These are phyloP conservation scores for Suillus clintonianus DNA, from an alignment of 768 basidiomycete genomes.

Conservation along the genomic window DNA sequence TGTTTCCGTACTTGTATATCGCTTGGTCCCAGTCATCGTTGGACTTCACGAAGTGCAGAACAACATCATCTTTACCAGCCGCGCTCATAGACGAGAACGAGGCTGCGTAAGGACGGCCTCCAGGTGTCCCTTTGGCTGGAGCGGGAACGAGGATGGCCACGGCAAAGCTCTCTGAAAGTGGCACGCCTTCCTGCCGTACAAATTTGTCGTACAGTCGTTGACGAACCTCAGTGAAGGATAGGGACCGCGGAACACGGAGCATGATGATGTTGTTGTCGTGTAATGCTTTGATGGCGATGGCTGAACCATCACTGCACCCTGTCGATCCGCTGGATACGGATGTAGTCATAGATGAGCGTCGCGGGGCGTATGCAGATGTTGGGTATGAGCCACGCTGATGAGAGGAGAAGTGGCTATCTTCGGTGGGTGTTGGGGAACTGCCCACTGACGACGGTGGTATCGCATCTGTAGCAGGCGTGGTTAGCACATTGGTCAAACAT, in stretches of 20 bases:
- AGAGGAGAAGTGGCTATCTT: slow-evolving; percentile 7
- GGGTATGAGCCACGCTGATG: slow-evolving; percentile 9
- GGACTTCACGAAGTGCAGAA: slow-evolving; percentile 49
- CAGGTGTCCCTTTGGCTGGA: slow-evolving; percentile 13
- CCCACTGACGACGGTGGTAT: slow-evolving; percentile 15
- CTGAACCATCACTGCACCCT: slow-evolving; percentile 22
- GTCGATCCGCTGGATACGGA: slow-evolving; percentile 42
- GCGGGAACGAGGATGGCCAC: slow-evolving; percentile 52
- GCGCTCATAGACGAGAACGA: slow-evolving; percentile 39
- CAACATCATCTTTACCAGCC: slow-evolving; percentile 16
- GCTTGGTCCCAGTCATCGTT: slow-evolving; percentile 65
- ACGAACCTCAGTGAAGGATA: slow-evolving; percentile 55
- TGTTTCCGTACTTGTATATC: slow-evolving; percentile 43
- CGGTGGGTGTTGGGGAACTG: slow-evolving; percentile 21
- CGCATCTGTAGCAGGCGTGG: slow-evolving; percentile 19
- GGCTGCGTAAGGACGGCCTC: slow-evolving; percentile 29
- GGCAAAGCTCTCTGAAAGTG: slow-evolving; percentile 55
- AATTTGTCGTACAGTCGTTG: slow-evolving; percentile 66
- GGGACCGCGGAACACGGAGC: slow-evolving; percentile 52
- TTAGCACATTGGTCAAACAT: not conserved
- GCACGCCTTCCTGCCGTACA: slow-evolving; percentile 56
- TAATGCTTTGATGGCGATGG: slow-evolving; percentile 63
- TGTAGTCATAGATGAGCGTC: slow-evolving; percentile 31
- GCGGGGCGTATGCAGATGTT: slow-evolving; percentile 11
- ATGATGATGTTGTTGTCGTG: slow-evolving; percentile 63